These are phyloP conservation scores for Colletotrichum graminicola DNA, from an alignment of 2,329 filamentous ascomycete species.

Conservation along the genomic window DNA sequence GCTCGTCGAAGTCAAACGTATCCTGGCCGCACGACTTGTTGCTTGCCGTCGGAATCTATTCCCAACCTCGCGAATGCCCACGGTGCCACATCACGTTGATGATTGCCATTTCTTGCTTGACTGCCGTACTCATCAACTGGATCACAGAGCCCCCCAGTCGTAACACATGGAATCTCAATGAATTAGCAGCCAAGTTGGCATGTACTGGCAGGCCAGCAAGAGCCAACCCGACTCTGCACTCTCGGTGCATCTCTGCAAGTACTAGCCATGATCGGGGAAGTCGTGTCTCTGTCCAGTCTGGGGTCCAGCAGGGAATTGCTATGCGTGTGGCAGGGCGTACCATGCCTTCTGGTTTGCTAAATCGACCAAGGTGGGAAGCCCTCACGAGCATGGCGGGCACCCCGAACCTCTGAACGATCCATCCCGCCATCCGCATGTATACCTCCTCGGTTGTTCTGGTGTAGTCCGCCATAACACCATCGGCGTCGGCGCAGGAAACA, in stretches of 20 bases:
- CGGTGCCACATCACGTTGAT: background rate
- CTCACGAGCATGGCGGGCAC: background rate
- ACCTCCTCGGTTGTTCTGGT: background rate
- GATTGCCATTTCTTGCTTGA: background rate
- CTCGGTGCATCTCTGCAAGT: background rate
- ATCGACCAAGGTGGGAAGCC: background rate
- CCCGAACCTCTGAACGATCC: slow-evolving; percentile 16
- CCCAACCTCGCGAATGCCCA: background rate
- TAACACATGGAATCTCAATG: background rate
- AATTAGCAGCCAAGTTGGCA: background rate
- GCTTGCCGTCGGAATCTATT: too few relatives aligned
- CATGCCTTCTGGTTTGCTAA: background rate
- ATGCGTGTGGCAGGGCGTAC: too few relatives aligned
- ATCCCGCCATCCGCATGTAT: slow-evolving; percentile 7
- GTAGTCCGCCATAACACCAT: slow-evolving; percentile 44
- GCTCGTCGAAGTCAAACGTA: background rate
- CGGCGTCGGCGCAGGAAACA: slow-evolving; percentile 41
- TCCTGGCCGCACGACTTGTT: background rate
- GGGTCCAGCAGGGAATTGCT: background rate
- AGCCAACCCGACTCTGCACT: background rate
- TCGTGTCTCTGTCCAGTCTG: background rate
- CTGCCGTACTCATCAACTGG: background rate
- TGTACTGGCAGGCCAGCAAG: background rate
- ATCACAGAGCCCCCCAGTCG: background rate
- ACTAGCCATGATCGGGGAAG: background rate